A percentile compares a stretch with the other conserved stretches of the same genome.
phyloP scores from a whole-genome alignment of 2,329 filamentous ascomycete species.

The Ascochyta rabiei region DNA sequence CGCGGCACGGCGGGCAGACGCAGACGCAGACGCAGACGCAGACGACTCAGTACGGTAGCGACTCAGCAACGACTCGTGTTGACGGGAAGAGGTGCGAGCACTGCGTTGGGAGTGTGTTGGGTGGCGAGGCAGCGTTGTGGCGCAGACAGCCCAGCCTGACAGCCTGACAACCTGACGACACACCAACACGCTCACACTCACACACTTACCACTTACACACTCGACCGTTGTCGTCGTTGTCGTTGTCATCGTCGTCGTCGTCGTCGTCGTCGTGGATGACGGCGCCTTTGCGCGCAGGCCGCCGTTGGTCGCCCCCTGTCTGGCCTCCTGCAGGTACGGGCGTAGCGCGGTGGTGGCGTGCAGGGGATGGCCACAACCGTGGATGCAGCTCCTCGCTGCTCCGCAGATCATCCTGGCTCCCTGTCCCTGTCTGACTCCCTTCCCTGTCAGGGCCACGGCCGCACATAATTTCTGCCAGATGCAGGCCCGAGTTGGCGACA shows the following conservation, averaged over 20 bases:
- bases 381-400: conserved; percentile 26
- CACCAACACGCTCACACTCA: too few relatives aligned
- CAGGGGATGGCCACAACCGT: conserved; percentile 30
- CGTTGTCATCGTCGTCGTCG: too few relatives aligned
- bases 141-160: too few relatives aligned
- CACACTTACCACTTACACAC: too few relatives aligned
- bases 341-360: background rate
- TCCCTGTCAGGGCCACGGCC: conserved; percentile 9
- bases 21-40: background rate
- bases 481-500: conserved; percentile 33
- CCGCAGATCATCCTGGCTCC: conserved; percentile 39
- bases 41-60: too few relatives aligned
- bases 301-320: conserved; percentile 28
- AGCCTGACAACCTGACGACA: too few relatives aligned
- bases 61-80: conserved; percentile 23
- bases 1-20: conserved; percentile 30
- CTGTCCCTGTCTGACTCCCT: conserved; percentile 6
- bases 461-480: conserved; percentile 33
- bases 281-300: too few relatives aligned
- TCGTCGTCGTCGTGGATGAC: too few relatives aligned
- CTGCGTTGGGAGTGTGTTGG: conserved; percentile 6
- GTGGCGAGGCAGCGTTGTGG: conserved; percentile 1
- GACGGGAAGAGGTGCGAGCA: conserved; percentile 10
- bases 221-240: too few relatives aligned
- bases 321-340: conserved; percentile 28